Evolutionary conservation across 805 yeast genomes (phyloP).

Genomic region (Candida bentonensis): DNA sequence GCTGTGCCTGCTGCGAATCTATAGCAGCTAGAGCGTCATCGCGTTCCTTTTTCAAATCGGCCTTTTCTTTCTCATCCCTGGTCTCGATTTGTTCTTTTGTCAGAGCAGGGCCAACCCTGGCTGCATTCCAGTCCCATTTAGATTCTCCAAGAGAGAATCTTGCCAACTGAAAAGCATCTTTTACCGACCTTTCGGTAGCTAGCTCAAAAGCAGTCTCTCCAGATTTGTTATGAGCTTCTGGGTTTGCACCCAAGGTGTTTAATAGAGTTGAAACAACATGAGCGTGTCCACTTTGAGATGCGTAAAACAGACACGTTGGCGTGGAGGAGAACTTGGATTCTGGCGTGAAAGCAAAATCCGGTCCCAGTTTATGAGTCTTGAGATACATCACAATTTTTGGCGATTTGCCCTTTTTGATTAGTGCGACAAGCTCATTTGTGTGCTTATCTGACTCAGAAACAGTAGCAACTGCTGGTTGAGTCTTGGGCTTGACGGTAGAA

Average conservation of each 20-base stretch:
- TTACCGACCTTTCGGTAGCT: constrained; percentile 26
- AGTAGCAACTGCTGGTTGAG: constrained; percentile 4
- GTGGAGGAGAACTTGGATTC: constrained; percentile 32
- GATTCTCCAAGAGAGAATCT: constrained; percentile 57
- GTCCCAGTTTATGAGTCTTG: constrained; percentile 39
- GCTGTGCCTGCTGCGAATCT: constrained; percentile 7
- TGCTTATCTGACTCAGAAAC: constrained; percentile 26
- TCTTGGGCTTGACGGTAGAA: constrained; percentile 7
- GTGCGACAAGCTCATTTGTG: constrained; percentile 41
- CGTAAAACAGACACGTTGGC: constrained; percentile 72
- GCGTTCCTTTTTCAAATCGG: constrained; percentile 9
- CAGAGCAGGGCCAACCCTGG: constrained; percentile 48
- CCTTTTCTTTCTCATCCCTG: constrained; percentile 15
- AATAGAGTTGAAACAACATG: constrained; percentile 54
- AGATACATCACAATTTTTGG: constrained; percentile 57
- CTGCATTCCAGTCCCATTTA: constrained; percentile 52
- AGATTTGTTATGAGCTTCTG: constrained; percentile 35
- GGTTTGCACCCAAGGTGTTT: constrained; percentile 55
- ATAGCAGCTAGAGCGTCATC: constrained; percentile 7
- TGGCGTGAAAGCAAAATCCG: constrained; percentile 46
- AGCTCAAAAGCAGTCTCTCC: constrained; percentile 64
- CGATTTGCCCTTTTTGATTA: constrained; percentile 61
- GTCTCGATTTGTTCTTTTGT: constrained; percentile 20
- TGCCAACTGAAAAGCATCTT: constrained; percentile 50
- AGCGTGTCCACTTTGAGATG: constrained; percentile 50